phyloP scores from a whole-genome alignment of 2,329 filamentous ascomycete genomes.

The Stylonectria norvegica region DNA sequence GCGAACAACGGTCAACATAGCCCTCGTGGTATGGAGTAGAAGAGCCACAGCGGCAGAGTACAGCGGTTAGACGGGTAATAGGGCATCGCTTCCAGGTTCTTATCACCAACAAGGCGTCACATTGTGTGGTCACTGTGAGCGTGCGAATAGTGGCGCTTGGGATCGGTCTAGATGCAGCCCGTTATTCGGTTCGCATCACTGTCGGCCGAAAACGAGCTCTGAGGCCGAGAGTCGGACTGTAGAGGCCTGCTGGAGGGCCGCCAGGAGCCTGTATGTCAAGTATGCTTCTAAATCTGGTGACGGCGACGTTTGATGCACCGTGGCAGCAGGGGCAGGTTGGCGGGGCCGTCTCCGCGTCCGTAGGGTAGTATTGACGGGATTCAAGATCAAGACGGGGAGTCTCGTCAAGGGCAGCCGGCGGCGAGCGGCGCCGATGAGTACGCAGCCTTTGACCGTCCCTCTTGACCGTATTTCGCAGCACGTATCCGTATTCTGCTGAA shows the following conservation, averaged over 20 bases:
- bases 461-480: no score
- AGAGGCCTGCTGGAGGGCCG: conserved; percentile 16
- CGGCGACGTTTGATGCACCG: no score
- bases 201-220: conserved; percentile 23
- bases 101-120: no score
- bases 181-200: conserved; percentile 4
- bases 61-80: conserved; percentile 6
- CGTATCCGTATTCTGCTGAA: no score
- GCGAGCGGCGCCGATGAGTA: no score
- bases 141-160: conserved; percentile 7
- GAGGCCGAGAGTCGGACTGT: conserved; percentile 18
- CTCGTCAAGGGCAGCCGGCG: no score
- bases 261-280: conserved; percentile 12
- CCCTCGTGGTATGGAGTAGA: conserved; percentile 10
- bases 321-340: no score
- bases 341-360: no score
- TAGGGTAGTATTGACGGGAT: no score
- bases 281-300: conserved; percentile 10
- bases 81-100: no score
- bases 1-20: conserved; percentile 9
- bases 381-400: no score
- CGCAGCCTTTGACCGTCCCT: no score
- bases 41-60: neutral
- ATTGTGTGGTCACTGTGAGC: conserved; percentile 6
- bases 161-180: conserved; percentile 15